A percentile compares a stretch with the other conserved stretches of the same genome.
These are phyloP conservation scores for Phialemoniopsis sp. DNA, from an alignment of 2,329 filamentous ascomycete species.

Conservation along the genomic window DNA sequence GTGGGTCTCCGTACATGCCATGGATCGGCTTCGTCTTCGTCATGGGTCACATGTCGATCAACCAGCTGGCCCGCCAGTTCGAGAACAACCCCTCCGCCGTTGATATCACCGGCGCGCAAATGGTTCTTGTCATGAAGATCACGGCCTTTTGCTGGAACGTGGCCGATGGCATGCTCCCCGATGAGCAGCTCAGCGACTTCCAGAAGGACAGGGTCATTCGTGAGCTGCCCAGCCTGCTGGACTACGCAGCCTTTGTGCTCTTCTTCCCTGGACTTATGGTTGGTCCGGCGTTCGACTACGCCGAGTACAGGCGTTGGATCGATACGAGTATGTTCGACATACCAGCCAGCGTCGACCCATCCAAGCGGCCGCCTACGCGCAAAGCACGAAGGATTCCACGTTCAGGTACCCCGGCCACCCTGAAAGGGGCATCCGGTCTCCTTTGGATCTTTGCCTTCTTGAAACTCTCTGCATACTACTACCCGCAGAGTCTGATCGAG, in stretches of 20 bases:
- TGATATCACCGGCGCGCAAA: slow-evolving; percentile 93
- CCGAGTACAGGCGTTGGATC: slow-evolving; percentile 88
- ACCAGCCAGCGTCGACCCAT: slow-evolving; percentile 73
- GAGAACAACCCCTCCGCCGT: slow-evolving; percentile 57
- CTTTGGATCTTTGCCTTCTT: slow-evolving; percentile 79
- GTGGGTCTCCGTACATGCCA: slow-evolving; percentile 86
- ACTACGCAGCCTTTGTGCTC: slow-evolving; percentile 86
- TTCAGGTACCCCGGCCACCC: slow-evolving; percentile 78
- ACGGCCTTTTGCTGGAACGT: slow-evolving; percentile 98
- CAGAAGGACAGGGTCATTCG: slow-evolving; percentile 79
- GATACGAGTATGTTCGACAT: slow-evolving; percentile 93
- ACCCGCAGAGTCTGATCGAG: slow-evolving; percentile 57
- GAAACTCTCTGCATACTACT: slow-evolving; percentile 65
- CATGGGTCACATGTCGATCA: slow-evolving; percentile 93
- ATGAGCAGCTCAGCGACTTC: slow-evolving; percentile 75
- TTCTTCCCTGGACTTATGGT: slow-evolving; percentile 92
- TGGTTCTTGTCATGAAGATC: slow-evolving; percentile 98
- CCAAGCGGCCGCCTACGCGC: slow-evolving; percentile 78
- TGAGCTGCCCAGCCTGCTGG: slow-evolving; percentile 69
- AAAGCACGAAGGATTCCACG: slow-evolving; percentile 91
- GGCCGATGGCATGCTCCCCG: slow-evolving; percentile 80
- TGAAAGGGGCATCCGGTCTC: slow-evolving; percentile 70
- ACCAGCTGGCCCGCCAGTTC: slow-evolving; percentile 79
- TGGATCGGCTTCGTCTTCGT: slow-evolving; percentile 93
- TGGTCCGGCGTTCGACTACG: slow-evolving; percentile 91